Base-by-base conservation (phyloP, 73 alveolate species). In the Paramecium caudatum region DNA sequence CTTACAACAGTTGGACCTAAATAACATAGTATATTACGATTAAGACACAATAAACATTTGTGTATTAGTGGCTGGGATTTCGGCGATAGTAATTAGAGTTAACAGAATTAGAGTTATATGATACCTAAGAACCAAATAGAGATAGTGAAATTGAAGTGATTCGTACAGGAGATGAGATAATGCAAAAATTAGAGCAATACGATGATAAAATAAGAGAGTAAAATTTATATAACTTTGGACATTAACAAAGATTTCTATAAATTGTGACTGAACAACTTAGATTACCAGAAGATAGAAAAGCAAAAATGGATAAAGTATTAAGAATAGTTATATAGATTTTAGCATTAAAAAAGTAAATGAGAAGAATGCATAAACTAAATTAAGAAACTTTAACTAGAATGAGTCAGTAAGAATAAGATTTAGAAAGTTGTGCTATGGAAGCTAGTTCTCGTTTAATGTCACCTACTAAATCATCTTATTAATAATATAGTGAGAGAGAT, bases 51-150 rank as follows among this genome's bases (percentile, higher is more conserved):
- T 55, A 55, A 55, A 21, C 10, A 55, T 55, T 43, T 55, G 27
- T 55, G 80, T 23, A 55, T 55, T 43, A 55, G 30, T 55, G 80
- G 80, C 10, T 55, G 80, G 80, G 80, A 55, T 55, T 55, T 10
- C 37, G 80, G 80, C 80, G 46, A 55, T 37, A 55, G 80, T 55
- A 55, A 55, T 55, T 55, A 27, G 80, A 55, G 80, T 55, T 55
- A 55, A 55, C 80, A 55, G 80, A 55, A 55, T 55, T 55, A 55
- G 80, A 55, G 80, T 55, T 12, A 55, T 55, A 55, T 15, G 80
- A 55, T 27, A 55, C 80, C 45, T 27, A 55, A 25, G 80, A 55
- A 55, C 80, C 80, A 4, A 55, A 55, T 55, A 55, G 41, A 55
- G 80, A 55, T 55, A 5, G 46, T 0, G 23, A 10, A 55, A 21